Evolutionary conservation across 345 rosid species (phyloP).

Genomic region (Tarenaya hassleriana): DNA sequence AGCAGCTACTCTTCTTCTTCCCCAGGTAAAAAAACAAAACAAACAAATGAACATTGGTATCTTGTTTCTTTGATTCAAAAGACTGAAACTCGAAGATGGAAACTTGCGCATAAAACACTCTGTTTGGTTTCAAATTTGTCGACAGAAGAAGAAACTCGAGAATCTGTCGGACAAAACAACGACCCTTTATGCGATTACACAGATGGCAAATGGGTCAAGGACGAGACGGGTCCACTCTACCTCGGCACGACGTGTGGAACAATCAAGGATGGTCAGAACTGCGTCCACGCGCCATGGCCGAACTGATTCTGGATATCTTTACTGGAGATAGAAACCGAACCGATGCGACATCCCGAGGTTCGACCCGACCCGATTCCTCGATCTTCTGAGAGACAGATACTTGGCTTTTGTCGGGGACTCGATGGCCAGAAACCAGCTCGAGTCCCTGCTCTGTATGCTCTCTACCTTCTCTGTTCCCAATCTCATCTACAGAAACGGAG

Average conservation of each 20-base stretch:
- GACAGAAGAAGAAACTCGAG: conserved; percentile 38
- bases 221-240: conserved; percentile 69
- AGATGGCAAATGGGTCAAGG: conserved; percentile 63
- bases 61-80: neutral
- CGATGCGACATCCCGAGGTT: conserved; percentile 78
- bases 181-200: conserved; percentile 60
- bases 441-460: conserved; percentile 82
- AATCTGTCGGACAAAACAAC: conserved; percentile 15
- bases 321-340: conserved; percentile 86
- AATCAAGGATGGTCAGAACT: conserved; percentile 81
- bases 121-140: conserved; percentile 3
- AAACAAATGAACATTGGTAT: too few relatives aligned
- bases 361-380: conserved; percentile 57
- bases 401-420: conserved; percentile 92
- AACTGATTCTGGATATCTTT: conserved; percentile 70
- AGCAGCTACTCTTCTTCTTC: conserved; percentile 15
- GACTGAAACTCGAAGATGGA: neutral
- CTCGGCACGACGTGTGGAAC: conserved; percentile 70
- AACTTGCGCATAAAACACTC: neutral
- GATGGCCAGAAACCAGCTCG: conserved; percentile 94
- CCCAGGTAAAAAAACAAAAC: conserved; percentile 29
- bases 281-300: conserved; percentile 80
- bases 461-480: conserved; percentile 49
- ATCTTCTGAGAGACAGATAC: conserved; percentile 51
- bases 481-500: conserved; percentile 58